Conservation (phyloP, 164 flowering plant species). For the Sedum album region DNA sequence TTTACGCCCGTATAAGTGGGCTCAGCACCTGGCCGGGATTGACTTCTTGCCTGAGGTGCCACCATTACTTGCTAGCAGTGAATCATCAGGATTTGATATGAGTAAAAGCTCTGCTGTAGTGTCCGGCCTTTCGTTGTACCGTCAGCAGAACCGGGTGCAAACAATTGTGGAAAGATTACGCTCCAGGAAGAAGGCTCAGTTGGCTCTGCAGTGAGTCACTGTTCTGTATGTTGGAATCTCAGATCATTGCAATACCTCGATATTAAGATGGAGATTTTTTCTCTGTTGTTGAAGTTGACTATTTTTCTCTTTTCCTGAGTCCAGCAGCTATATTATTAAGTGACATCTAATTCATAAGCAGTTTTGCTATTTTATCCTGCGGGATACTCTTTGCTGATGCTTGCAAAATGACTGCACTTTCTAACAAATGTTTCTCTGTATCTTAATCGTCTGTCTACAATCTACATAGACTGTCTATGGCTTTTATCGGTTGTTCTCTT, state of each 20-base stretch:
- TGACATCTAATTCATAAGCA: not conserved
- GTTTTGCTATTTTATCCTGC: not conserved
- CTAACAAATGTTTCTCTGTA: no score
- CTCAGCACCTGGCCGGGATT: slow-evolving; percentile 92
- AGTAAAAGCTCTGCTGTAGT: slow-evolving; percentile 33
- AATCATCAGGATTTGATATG: slow-evolving; percentile 31
- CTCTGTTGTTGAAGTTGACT: not conserved
- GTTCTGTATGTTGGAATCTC: slow-evolving; percentile 24
- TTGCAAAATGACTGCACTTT: not conserved
- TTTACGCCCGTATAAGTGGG: slow-evolving; percentile 92
- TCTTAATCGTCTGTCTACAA: no score
- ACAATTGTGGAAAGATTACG: slow-evolving; percentile 83
- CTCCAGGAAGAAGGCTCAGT: slow-evolving; percentile 71
- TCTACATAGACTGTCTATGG: not conserved
- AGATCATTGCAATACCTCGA: not conserved
- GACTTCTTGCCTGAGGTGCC: slow-evolving; percentile 88
- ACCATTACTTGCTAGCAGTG: slow-evolving; percentile 41
- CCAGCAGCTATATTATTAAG: not conserved
- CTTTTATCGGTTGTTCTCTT: not conserved
- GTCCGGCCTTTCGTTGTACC: slow-evolving; percentile 74
- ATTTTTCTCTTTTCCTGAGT: not conserved
- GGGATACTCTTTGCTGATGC: not conserved
- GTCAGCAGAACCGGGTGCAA: slow-evolving; percentile 77
- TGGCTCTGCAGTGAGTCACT: slow-evolving; percentile 95
- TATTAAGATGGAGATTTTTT: not conserved